A percentile compares a stretch with the other conserved stretches of the same genome.
Evolutionary conservation across 768 basidiomycete species (phyloP).

Genomic region (Guyanaporus albipodus): DNA sequence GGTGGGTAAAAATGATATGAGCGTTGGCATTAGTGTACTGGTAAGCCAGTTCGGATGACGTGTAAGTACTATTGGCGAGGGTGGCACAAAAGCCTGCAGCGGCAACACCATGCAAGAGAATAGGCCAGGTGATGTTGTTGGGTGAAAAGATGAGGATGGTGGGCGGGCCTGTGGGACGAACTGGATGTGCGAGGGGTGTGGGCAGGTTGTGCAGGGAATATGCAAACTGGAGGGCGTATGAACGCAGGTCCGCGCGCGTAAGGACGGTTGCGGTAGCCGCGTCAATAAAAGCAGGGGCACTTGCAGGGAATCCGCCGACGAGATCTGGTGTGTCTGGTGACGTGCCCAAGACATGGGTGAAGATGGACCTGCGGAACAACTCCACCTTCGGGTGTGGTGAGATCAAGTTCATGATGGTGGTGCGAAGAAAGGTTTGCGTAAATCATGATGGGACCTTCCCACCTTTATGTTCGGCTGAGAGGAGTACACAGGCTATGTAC

Average conservation of each 20-base stretch:
- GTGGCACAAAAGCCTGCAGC: conserved; percentile 69
- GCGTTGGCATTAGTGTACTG: conserved; percentile 71
- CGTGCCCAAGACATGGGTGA: conserved; percentile 28
- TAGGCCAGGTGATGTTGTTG: conserved; percentile 59
- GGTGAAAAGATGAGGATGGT: conserved; percentile 64
- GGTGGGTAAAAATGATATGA: conserved; percentile 57
- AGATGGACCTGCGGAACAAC: conserved; percentile 27
- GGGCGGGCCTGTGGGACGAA: conserved; percentile 40
- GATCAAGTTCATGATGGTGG: conserved; percentile 21
- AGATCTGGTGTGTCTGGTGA: conserved; percentile 16
- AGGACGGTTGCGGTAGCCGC: conserved; percentile 53
- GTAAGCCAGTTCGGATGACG: conserved; percentile 60
- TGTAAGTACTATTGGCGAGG: conserved; percentile 72
- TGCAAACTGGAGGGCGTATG: conserved; percentile 53
- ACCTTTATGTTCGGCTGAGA: too few relatives aligned
- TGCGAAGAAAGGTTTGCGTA: background rate
- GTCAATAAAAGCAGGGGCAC: conserved; percentile 60
- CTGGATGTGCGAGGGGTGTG: conserved; percentile 41
- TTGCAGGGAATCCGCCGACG: conserved; percentile 42
- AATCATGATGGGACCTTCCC: too few relatives aligned
- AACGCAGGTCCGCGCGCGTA: conserved; percentile 50
- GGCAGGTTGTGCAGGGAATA: conserved; percentile 51
- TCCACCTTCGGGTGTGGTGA: conserved; percentile 21
- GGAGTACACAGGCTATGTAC: too few relatives aligned
- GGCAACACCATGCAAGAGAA: conserved; percentile 42